These are phyloP conservation scores for Xylaria curta DNA, from an alignment of 495 filamentous ascomycete genomes.

Conservation along the genomic window DNA sequence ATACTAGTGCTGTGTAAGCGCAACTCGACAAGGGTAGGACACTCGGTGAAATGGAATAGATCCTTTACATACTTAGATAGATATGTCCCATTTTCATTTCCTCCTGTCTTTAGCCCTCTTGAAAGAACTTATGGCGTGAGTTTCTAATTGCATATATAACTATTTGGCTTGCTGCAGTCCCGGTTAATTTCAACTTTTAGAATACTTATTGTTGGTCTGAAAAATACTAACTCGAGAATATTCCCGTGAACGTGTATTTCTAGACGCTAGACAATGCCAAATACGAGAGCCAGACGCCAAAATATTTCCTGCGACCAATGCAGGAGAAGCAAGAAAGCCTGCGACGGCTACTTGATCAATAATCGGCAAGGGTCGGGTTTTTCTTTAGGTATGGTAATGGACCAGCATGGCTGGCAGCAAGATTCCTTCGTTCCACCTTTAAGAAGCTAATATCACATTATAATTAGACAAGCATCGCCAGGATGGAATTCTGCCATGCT, in stretches of 20 bases:
- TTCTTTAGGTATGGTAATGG: neutral
- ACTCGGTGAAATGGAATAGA: constrained; percentile 19
- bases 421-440: neutral
- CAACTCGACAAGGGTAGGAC: neutral
- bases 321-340: constrained; percentile 51
- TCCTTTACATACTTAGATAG: neutral
- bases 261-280: neutral
- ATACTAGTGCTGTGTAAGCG: neutral
- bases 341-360: constrained; percentile 39
- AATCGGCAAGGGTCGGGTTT: neutral
- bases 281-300: constrained; percentile 37
- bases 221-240: neutral
- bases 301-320: constrained; percentile 55
- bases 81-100: neutral
- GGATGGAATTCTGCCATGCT: constrained; percentile 30
- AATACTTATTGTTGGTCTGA: neutral
- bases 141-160: neutral
- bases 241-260: neutral
- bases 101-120: neutral
- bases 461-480: neutral
- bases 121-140: neutral
- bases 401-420: neutral
- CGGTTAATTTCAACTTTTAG: neutral
- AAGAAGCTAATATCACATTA: neutral
- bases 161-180: neutral